These are phyloP conservation scores for Vitis amurensis DNA, from an alignment of 164 flowering plant species.

Conservation along the genomic window DNA sequence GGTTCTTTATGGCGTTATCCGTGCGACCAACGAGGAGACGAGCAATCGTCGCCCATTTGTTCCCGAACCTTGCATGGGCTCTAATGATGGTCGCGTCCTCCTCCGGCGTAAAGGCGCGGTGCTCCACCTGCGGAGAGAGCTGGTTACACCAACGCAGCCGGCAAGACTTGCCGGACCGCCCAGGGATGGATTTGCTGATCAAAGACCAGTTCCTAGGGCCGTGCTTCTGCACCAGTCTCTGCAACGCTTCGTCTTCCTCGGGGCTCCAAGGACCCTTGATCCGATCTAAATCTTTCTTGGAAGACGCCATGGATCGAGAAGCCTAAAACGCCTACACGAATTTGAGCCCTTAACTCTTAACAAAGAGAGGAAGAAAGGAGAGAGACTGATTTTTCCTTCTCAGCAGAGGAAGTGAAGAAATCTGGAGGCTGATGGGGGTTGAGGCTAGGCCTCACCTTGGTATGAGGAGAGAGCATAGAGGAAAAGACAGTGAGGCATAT, in stretches of 20 bases:
- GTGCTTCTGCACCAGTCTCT: slow-evolving; percentile 57
- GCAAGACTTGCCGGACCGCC: slow-evolving; percentile 91
- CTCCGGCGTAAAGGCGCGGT: slow-evolving; percentile 65
- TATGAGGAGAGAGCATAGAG: slow-evolving; percentile 7
- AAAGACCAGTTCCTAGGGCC: slow-evolving; percentile 91
- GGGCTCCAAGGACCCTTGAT: slow-evolving; percentile 98
- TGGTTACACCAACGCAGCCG: slow-evolving; percentile 93
- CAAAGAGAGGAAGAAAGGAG: not conserved
- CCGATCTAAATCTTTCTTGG: slow-evolving; percentile 60
- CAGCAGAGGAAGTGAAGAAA: too few relatives aligned
- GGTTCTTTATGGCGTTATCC: slow-evolving; percentile 89
- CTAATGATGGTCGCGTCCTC: slow-evolving; percentile 73
- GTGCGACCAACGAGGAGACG: slow-evolving; percentile 76
- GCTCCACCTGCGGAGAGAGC: slow-evolving; percentile 87
- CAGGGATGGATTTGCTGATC: slow-evolving; percentile 81
- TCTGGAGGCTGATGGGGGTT: not conserved
- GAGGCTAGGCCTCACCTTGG: slow-evolving; percentile 34
- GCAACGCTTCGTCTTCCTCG: slow-evolving; percentile 73
- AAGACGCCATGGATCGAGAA: slow-evolving; percentile 24
- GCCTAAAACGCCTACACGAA: not conserved
- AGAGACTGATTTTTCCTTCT: not conserved
- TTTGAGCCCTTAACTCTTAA: too few relatives aligned
- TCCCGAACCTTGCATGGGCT: slow-evolving; percentile 79
- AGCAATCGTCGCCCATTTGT: slow-evolving; percentile 94
- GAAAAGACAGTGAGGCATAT: slow-evolving; percentile 6